Evolutionary conservation across 176 grass and related monocot species (phyloP), one percentile per base, ranked within the genome.

Genomic region (Tillandsia leiboldiana): DNA sequence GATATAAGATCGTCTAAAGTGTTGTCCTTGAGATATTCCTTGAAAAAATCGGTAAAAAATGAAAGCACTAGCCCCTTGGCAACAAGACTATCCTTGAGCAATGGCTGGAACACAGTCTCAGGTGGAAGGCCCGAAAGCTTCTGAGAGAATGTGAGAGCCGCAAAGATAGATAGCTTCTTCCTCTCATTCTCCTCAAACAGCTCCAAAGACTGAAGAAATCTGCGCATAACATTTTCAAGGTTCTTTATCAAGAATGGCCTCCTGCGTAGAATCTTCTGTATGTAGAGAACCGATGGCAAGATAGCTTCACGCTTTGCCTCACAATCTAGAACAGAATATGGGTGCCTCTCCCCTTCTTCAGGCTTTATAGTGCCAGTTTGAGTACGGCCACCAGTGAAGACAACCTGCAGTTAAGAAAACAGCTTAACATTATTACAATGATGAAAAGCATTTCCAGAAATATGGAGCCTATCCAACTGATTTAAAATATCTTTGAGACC

Each of bases 201-300:
- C 71, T 96, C 92, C 64, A 96, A 83, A 17, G 92, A 96, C 68
- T 96, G 92, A 33, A 96, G 88, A 69, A 96, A 96, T 63, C 87
- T 89, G 42, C 84, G 79, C 82, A 80, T 96, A 75, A 96, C 92
- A 96, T 96, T 96, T 86, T 96, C 92, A 73, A 96, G 92, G 72
- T 80, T 96, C 79, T 96, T 96, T 72, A 96, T 96, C 56, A 96
- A 82, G 68, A 96, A 96, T 64, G 92, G 92, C 70, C 73, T 88
- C 72, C 88, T 86, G 48, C 88, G 83, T 54, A 96, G 70, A 57
- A 82, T 96, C 78, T 96, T 96, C 81, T 96, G 92, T 72, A 96
- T 91, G 80, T 87, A 91, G 27, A 91, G 83, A 26, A 96, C 92
- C 24, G 22, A 91, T 18, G 92, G 92, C 63, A 96, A 84, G 78